A percentile compares a stretch with the other conserved stretches of the same genome.
Evolutionary conservation across 139 green algal genomes (phyloP).

Genomic region (Chlorella sp.): DNA sequence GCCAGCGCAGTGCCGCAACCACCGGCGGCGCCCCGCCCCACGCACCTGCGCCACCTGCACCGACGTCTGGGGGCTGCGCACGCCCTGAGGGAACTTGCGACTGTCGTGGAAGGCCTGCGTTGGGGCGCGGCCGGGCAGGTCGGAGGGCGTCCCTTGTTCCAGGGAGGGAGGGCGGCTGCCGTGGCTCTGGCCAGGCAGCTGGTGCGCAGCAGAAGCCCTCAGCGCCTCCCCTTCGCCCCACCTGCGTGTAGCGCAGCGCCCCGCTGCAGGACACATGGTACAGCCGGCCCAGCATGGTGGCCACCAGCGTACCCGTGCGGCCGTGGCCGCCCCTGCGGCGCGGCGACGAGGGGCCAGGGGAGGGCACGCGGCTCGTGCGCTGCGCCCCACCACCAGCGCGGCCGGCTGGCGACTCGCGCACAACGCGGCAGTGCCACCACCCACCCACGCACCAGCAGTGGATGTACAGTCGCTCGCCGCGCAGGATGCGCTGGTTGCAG

Average conservation of each 20-base stretch:
- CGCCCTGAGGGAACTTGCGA: conserved; percentile 72
- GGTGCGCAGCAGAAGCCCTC: no score
- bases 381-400: no score
- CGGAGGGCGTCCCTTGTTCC: no score
- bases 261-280: conserved; percentile 66
- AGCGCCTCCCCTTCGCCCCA: neutral
- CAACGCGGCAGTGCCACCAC: neutral
- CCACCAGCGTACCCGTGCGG: conserved; percentile 55
- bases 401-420: neutral
- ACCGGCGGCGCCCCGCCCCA: neutral
- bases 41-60: conserved; percentile 73
- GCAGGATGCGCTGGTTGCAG: conserved; percentile 72
- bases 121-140: no score
- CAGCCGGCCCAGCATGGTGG: conserved; percentile 71
- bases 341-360: neutral
- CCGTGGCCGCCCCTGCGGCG: conserved; percentile 65
- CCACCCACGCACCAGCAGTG: conserved; percentile 59
- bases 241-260: conserved; percentile 70
- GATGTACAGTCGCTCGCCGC: conserved; percentile 70
- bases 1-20: no score
- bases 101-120: conserved; percentile 74
- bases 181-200: no score
- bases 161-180: no score
- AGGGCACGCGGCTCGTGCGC: neutral
- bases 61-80: conserved; percentile 75